Evolutionary conservation across 345 rosid species (phyloP).

Genomic region (Psidium friedrichsthalianum): DNA sequence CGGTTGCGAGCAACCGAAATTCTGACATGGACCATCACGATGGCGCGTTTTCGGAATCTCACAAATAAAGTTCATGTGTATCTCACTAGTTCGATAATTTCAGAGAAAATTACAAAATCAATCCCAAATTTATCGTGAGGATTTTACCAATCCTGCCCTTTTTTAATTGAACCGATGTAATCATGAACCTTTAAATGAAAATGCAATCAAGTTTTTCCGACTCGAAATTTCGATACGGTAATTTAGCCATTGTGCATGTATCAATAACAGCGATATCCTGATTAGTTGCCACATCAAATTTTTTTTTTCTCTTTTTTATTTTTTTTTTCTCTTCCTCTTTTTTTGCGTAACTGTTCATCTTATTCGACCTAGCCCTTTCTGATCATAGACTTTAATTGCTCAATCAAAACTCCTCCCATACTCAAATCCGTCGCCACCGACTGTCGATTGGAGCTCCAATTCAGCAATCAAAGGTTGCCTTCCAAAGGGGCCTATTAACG

Average conservation of each 20-base stretch:
- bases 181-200: fast-evolving
- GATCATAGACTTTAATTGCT: neutral
- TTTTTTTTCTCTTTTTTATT: neutral
- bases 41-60: too few relatives aligned
- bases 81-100: too few relatives aligned
- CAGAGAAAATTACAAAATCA: neutral
- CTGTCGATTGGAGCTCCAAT: neutral
- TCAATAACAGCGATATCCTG: neutral
- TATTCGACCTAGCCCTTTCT: neutral
- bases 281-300: neutral
- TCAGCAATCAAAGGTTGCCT: too few relatives aligned
- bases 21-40: too few relatives aligned
- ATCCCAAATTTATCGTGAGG: too few relatives aligned
- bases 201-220: fast-evolving
- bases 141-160: fast-evolving
- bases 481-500: too few relatives aligned
- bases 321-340: neutral
- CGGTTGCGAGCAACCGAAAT: too few relatives aligned
- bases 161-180: neutral
- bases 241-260: neutral
- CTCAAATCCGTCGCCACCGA: neutral
- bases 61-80: too few relatives aligned
- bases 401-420: neutral
- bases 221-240: neutral
- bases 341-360: neutral